Conservation (phyloP, 2,329 filamentous ascomycete genomes). For the Cladosporium austrohemisphaericum region DNA sequence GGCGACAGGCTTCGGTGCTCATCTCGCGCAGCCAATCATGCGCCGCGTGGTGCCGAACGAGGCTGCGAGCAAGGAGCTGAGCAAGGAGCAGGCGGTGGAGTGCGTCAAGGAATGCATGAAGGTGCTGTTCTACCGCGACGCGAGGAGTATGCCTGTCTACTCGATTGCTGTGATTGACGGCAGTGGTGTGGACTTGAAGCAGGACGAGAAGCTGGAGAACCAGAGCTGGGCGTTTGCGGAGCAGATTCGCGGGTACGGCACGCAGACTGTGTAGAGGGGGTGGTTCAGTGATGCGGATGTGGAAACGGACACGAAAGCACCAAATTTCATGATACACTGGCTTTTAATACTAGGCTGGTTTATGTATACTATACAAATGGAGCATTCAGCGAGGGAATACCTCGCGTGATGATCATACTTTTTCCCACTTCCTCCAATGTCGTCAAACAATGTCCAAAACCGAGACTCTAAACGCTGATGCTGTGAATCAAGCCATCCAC, state of each 20-base stretch:
- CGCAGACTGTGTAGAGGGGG: constrained; percentile 53
- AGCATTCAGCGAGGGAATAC: constrained; percentile 1
- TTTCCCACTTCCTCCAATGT: not conserved
- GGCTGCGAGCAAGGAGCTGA: constrained; percentile 66
- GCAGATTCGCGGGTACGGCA: constrained; percentile 89
- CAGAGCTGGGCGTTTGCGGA: constrained; percentile 99
- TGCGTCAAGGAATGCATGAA: constrained; percentile 94
- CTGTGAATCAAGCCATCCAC: too few species aligned
- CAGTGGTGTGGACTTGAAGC: constrained; percentile 76
- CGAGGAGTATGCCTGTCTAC: constrained; percentile 85
- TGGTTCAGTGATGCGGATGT: not conserved
- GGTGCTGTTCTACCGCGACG: constrained; percentile 95
- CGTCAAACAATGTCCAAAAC: too few species aligned
- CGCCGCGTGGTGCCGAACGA: constrained; percentile 81
- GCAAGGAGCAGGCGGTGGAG: constrained; percentile 72
- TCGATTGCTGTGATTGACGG: constrained; percentile 86
- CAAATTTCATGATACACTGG: constrained; percentile 5
- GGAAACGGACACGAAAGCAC: not conserved
- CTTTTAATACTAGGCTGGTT: constrained; percentile 6
- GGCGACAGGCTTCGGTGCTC: constrained; percentile 88
- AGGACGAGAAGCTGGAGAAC: constrained; percentile 82
- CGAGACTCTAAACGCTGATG: too few species aligned
- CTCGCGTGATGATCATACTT: not conserved
- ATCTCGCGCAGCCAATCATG: constrained; percentile 89
- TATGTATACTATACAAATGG: constrained; percentile 15